A percentile compares a stretch with the other conserved stretches of the same genome.
These are phyloP conservation scores for Ophiognomonia clavigignenti-juglandacearum DNA, from an alignment of 2,329 filamentous ascomycete genomes.

Conservation along the genomic window DNA sequence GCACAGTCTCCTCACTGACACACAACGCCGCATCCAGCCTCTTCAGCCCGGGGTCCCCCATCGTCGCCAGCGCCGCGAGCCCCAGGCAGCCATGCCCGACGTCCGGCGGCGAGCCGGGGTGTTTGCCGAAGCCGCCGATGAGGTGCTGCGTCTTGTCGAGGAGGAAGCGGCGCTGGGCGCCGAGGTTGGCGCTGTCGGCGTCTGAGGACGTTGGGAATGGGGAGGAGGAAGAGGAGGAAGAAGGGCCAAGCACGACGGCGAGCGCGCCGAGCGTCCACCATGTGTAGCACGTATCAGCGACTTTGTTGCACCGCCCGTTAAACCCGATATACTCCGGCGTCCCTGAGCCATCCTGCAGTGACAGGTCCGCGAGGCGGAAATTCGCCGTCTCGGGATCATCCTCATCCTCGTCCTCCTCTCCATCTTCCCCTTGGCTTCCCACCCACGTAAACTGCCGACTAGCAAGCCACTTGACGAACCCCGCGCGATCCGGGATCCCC, in stretches of 20 bases:
- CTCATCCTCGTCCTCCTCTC: constrained; percentile 37
- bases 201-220: constrained; percentile 39
- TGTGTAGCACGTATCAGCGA: constrained; percentile 89
- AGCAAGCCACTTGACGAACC: constrained; percentile 48
- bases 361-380: constrained; percentile 30
- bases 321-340: constrained; percentile 56
- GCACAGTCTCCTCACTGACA: constrained; percentile 57
- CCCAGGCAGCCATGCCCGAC: constrained; percentile 89
- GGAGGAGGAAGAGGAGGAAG: too few species aligned
- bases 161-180: constrained; percentile 69
- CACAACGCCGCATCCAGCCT: constrained; percentile 72
- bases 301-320: constrained; percentile 87
- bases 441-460: constrained; percentile 55
- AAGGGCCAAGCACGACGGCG: too few species aligned
- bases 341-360: constrained; percentile 22
- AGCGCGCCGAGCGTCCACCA: constrained; percentile 81
- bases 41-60: constrained; percentile 66
- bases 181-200: constrained; percentile 46
- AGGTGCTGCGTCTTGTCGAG: constrained; percentile 81
- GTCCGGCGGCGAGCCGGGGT: constrained; percentile 63
- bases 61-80: constrained; percentile 70
- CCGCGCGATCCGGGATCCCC: constrained; percentile 33
- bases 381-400: constrained; percentile 22
- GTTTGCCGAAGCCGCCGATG: constrained; percentile 79
- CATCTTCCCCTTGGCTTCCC: constrained; percentile 34